phyloP scores from a whole-genome alignment of 345 rosid species.

The Eucalyptus polybractea region DNA sequence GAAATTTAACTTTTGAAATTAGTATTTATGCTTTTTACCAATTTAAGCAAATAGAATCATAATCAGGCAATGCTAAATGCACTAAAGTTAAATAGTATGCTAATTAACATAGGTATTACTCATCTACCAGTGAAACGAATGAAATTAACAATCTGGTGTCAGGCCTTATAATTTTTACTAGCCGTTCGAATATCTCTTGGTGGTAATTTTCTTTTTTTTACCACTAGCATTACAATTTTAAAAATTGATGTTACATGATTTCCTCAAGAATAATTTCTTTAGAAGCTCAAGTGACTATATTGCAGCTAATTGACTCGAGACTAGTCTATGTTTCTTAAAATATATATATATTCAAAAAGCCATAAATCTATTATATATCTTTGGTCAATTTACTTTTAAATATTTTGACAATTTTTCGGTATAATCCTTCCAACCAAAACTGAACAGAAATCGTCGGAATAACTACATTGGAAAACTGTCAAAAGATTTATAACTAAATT shows the following conservation, averaged over 20 bases:
- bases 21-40: not conserved
- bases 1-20: not conserved
- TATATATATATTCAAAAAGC: not conserved
- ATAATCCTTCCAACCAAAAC: not conserved
- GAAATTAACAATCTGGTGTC: not conserved
- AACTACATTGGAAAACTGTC: accelerated
- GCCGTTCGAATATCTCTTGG: not conserved
- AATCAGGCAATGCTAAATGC: not conserved
- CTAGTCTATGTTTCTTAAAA: not conserved
- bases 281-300: not conserved
- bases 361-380: not conserved
- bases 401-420: not conserved
- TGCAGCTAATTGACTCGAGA: not conserved
- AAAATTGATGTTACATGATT: not conserved
- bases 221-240: not conserved
- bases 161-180: not conserved
- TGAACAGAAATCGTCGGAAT: accelerated
- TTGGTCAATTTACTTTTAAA: not conserved
- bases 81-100: not conserved
- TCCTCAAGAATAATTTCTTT: not conserved
- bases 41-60: not conserved
- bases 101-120: not conserved
- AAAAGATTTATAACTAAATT: not conserved
- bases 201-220: not conserved
- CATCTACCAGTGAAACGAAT: not conserved